Conservation (phyloP, 805 yeast genomes). For the Metschnikowia picachoensis region DNA sequence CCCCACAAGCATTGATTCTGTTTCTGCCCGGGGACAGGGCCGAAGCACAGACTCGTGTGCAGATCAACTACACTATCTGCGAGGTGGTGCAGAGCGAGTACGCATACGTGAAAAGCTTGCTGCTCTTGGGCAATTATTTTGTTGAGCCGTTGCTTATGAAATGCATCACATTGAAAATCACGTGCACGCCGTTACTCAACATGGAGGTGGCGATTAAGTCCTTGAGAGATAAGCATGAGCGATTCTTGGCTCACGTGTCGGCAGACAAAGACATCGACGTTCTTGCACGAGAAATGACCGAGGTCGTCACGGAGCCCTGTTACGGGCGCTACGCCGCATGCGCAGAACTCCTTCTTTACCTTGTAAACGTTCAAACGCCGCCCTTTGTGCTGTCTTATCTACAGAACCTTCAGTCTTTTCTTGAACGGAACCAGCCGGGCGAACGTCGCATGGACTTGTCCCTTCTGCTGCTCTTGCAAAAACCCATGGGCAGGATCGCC, state of each 20-base stretch:
- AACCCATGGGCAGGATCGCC: slow-evolving; percentile 15
- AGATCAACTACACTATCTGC: slow-evolving; percentile 6
- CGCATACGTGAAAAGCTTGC: slow-evolving; percentile 9
- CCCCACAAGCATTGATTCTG: slow-evolving; percentile 10
- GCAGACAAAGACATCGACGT: not conserved
- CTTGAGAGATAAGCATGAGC: slow-evolving; percentile 8
- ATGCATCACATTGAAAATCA: slow-evolving; percentile 5
- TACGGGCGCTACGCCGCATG: slow-evolving; percentile 9
- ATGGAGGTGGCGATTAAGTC: slow-evolving; percentile 5
- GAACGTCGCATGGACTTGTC: slow-evolving; percentile 14
- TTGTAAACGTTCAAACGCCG: slow-evolving; percentile 5
- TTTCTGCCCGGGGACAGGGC: slow-evolving; percentile 8
- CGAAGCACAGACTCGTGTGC: slow-evolving; percentile 5
- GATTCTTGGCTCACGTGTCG: slow-evolving; percentile 4
- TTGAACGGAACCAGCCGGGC: slow-evolving; percentile 14
- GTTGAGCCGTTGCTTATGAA: slow-evolving; percentile 12
- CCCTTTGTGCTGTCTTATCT: slow-evolving; percentile 13
- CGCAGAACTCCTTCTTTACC: slow-evolving; percentile 9
- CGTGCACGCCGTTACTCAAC: slow-evolving; percentile 12
- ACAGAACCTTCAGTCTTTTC: slow-evolving; percentile 11
- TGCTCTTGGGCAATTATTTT: slow-evolving; percentile 11
- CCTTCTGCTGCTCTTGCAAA: slow-evolving; percentile 14
- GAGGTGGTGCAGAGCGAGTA: slow-evolving; percentile 13
- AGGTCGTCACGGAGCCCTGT: slow-evolving; percentile 65
- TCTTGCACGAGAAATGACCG: slow-evolving; percentile 69